Evolutionary conservation across 1,284 basidiomycete genomes (phyloP).

Genomic region (Waitea zeae): DNA sequence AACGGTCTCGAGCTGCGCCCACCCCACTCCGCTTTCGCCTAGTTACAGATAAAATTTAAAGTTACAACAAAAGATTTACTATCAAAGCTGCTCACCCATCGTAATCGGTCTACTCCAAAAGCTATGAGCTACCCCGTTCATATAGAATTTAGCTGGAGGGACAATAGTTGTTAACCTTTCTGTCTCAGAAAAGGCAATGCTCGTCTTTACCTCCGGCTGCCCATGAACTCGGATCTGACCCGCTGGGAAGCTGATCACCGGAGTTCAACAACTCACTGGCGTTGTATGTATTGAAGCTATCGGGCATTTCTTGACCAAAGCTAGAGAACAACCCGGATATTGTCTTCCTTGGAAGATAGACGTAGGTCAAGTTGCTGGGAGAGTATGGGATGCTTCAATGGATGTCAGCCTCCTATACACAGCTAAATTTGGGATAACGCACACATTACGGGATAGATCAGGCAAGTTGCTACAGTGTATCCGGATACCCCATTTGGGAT

Average conservation of each 20-base stretch:
- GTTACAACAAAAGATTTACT: background rate
- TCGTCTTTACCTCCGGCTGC: too few relatives aligned
- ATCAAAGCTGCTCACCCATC: too few relatives aligned
- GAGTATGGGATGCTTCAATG: slow-evolving; percentile 10
- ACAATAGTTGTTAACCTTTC: too few relatives aligned
- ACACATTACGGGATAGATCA: slow-evolving; percentile 15
- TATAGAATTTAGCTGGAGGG: too few relatives aligned
- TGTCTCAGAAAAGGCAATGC: too few relatives aligned
- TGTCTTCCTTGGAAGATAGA: slow-evolving; percentile 17
- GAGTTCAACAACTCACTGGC: too few relatives aligned
- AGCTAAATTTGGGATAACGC: slow-evolving; percentile 4
- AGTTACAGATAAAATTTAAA: too few relatives aligned
- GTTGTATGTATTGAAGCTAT: slow-evolving; percentile 10
- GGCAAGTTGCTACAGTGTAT: slow-evolving; percentile 19
- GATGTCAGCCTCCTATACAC: background rate
- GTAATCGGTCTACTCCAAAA: too few relatives aligned
- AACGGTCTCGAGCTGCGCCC: slow-evolving; percentile 18
- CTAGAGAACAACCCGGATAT: slow-evolving; percentile 15
- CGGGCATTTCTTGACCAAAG: slow-evolving; percentile 15
- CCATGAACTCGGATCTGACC: too few relatives aligned
- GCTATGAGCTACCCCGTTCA: too few relatives aligned
- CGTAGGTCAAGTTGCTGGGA: slow-evolving; percentile 14
- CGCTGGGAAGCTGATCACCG: too few relatives aligned
- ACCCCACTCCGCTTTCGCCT: slow-evolving; percentile 17
- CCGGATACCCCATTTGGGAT: slow-evolving; percentile 23